These are phyloP conservation scores for Marasmius sp. DNA, from an alignment of 1,284 basidiomycete species.

Conservation along the genomic window DNA sequence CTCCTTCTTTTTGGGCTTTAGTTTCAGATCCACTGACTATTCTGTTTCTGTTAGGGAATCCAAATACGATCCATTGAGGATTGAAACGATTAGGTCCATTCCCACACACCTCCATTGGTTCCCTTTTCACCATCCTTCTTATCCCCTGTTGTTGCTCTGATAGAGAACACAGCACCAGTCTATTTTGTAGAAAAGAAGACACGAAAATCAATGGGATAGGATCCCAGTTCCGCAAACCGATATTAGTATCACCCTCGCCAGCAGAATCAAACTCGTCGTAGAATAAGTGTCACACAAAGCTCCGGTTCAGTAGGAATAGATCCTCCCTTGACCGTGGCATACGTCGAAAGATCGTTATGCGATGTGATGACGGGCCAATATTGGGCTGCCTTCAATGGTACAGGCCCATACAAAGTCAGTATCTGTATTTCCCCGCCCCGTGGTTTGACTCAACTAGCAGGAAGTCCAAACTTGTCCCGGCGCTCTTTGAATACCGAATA, in stretches of 20 bases:
- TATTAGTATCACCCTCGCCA: slow-evolving; percentile 75
- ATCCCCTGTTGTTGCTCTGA: slow-evolving; percentile 62
- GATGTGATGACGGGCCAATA: slow-evolving; percentile 89
- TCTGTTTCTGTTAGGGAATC: too few species aligned
- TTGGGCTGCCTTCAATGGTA: slow-evolving; percentile 72
- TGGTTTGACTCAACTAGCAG: slow-evolving; percentile 66
- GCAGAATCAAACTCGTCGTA: slow-evolving; percentile 68
- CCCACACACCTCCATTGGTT: slow-evolving; percentile 95
- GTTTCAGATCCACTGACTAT: too few species aligned
- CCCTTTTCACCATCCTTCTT: slow-evolving; percentile 50
- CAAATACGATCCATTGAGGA: too few species aligned
- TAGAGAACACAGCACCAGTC: neutral
- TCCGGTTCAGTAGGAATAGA: slow-evolving; percentile 91
- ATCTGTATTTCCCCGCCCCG: slow-evolving; percentile 53
- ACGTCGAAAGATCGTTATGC: slow-evolving; percentile 78
- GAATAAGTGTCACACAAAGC: slow-evolving; percentile 79
- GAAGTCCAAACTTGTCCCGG: slow-evolving; percentile 47
- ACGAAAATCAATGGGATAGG: slow-evolving; percentile 72
- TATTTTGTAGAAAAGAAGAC: neutral
- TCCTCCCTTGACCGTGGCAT: slow-evolving; percentile 84
- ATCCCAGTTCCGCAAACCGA: slow-evolving; percentile 93
- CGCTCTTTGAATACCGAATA: slow-evolving; percentile 53
- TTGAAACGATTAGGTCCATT: too few species aligned
- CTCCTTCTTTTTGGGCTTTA: too few species aligned
- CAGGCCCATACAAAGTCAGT: slow-evolving; percentile 81